Base-by-base conservation (phyloP, 2,329 filamentous ascomycete genomes). In the Penicillium fuscoglaucum region DNA sequence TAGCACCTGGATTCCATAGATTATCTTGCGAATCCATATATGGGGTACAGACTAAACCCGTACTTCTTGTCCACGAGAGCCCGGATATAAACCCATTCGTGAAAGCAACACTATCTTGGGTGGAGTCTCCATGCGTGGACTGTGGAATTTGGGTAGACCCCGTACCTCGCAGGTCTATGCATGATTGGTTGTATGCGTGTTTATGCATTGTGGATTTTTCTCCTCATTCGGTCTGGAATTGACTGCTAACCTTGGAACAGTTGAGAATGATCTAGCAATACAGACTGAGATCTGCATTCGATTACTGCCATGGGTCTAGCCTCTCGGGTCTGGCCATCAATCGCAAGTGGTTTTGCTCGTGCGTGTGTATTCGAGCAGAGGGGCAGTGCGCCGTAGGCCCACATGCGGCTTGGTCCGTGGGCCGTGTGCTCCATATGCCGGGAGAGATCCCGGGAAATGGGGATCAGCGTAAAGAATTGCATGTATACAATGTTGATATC, bases 341-440 rank as follows among this genome's bases (percentile, higher is more conserved):
- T 29, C 37, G 0, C 31, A 28, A 33, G 28, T 44, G 31, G 13
- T n/a, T 37, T 29, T 29, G n/a, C n/a, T 10, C n/a, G 31, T 61
- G 54, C 46, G 44, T 51, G 44, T 51, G 52, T 12, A 43, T 48
- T 35, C 9, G 43, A n/a, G 39, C 19, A 53, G 60, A 62, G 53
- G 52, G 60, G 55, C 52, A 48, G 26, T 46, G 51, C 50, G 26
- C 37, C 17, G 33, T 57, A 6, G 62, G 59, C 61, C 65, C 64
- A 66, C 61, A 58, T 59, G 52, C 60, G 64, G 65, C 60, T 62
- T 62, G 54, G 58, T 55, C 59, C 56, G 55, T 64, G 19, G 31
- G 31, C 31, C 19, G 19, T 13, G 21, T 48, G 6, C 29, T 24
- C 19, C 31, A 52, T 43, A 35, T 61, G 39, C 31, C 59, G 64